These are phyloP conservation scores for Talaromyces amestolkiae DNA, from an alignment of 2,329 filamentous ascomycete species.

Conservation along the genomic window DNA sequence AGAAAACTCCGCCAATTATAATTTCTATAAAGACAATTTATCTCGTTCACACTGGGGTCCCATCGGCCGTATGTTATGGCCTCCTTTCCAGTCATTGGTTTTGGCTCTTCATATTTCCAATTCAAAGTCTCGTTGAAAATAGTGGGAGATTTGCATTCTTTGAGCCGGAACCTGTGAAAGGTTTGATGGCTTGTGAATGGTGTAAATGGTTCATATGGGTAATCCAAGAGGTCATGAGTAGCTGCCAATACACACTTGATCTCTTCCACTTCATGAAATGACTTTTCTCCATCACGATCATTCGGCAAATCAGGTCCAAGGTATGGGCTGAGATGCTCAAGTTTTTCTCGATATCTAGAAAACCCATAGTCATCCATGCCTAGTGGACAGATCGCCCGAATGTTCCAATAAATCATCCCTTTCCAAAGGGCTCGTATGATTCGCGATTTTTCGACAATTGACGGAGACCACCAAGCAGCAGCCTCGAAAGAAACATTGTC, in stretches of 20 bases:
- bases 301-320: background rate
- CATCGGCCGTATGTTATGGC: background rate
- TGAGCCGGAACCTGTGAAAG: background rate
- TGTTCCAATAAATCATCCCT: slow-evolving; percentile 17
- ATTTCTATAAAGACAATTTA: background rate
- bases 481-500: slow-evolving; percentile 4
- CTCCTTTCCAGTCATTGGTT: background rate
- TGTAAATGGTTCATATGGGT: background rate
- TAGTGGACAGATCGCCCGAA: slow-evolving; percentile 5
- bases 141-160: background rate
- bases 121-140: background rate
- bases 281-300: background rate
- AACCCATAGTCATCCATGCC: background rate
- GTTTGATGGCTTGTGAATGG: background rate
- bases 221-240: background rate
- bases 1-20: background rate
- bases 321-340: background rate
- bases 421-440: slow-evolving; percentile 15
- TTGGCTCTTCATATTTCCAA: background rate
- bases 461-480: slow-evolving; percentile 16
- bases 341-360: background rate
- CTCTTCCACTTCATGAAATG: background rate
- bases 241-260: slow-evolving; percentile 1
- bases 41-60: background rate
- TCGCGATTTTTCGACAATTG: slow-evolving; percentile 14